These are phyloP conservation scores for Celoporthe dispersa DNA, from an alignment of 2,329 filamentous ascomycete genomes.

Conservation along the genomic window DNA sequence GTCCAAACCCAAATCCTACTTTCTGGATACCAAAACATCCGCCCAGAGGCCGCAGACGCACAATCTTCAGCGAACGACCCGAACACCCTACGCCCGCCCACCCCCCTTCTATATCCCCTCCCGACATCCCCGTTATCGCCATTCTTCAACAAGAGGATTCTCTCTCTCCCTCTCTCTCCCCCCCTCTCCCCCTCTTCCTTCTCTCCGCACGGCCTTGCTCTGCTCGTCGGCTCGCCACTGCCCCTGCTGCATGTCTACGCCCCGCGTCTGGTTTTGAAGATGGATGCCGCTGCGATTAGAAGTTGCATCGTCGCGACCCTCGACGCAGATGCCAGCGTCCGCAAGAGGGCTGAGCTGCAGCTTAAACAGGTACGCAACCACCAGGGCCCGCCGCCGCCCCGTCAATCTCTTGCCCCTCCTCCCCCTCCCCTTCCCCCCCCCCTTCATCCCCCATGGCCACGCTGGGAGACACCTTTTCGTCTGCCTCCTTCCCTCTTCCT, in stretches of 20 bases:
- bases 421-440: too few relatives aligned
- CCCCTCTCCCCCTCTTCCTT: too few relatives aligned
- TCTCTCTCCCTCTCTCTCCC: too few relatives aligned
- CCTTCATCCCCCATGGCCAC: not conserved
- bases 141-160: not conserved
- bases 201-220: not conserved
- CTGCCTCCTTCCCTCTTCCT: not conserved
- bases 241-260: slow-evolving; percentile 27
- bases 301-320: slow-evolving; percentile 78
- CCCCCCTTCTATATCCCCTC: not conserved
- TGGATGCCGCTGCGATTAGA: slow-evolving; percentile 77
- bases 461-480: not conserved
- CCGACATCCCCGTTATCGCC: not conserved
- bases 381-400: slow-evolving; percentile 13
- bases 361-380: slow-evolving; percentile 72
- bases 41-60: not conserved
- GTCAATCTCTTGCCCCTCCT: not conserved
- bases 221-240: not conserved
- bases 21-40: not conserved
- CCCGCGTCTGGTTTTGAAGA: slow-evolving; percentile 44
- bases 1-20: not conserved
- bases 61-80: not conserved
- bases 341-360: slow-evolving; percentile 78
- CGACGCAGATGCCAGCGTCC: slow-evolving; percentile 73
- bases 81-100: not conserved